These are phyloP conservation scores for Candida pseudoviswanathii DNA, from an alignment of 1,139 yeast species.

Conservation along the genomic window DNA sequence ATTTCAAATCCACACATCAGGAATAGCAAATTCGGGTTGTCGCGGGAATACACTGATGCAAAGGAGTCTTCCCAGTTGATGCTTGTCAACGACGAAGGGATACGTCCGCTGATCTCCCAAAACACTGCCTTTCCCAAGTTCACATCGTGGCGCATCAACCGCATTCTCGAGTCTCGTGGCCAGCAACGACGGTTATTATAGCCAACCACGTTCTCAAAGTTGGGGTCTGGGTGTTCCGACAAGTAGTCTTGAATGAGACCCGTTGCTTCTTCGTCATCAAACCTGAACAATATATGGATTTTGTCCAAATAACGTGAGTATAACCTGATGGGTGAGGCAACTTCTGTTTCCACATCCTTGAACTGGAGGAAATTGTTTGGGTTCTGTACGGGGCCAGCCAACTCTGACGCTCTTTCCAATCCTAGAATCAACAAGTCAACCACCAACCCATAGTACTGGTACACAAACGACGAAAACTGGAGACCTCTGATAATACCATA, in stretches of 20 bases:
- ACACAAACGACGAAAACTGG: slow-evolving; percentile 86
- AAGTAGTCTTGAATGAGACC: slow-evolving; percentile 76
- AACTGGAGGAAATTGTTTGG: slow-evolving; percentile 84
- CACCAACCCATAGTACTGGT: slow-evolving; percentile 86
- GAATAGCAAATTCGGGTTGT: slow-evolving; percentile 85
- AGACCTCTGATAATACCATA: slow-evolving; percentile 87
- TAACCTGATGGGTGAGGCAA: slow-evolving; percentile 68
- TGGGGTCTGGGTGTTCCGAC: slow-evolving; percentile 89
- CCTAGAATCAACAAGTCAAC: slow-evolving; percentile 84
- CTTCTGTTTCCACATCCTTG: slow-evolving; percentile 58
- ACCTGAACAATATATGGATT: slow-evolving; percentile 76
- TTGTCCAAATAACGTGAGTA: slow-evolving; percentile 85
- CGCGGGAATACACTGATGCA: slow-evolving; percentile 87
- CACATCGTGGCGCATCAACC: slow-evolving; percentile 87
- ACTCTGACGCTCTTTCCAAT: slow-evolving; percentile 78
- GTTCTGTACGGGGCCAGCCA: slow-evolving; percentile 74
- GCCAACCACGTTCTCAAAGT: slow-evolving; percentile 82
- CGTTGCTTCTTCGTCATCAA: slow-evolving; percentile 70
- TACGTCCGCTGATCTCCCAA: slow-evolving; percentile 83
- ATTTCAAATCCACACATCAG: slow-evolving; percentile 96
- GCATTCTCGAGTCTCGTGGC: slow-evolving; percentile 94
- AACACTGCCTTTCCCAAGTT: slow-evolving; percentile 89
- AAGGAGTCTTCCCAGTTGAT: slow-evolving; percentile 81
- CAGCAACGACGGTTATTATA: slow-evolving; percentile 90
- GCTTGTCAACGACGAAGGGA: slow-evolving; percentile 74